Conservation (phyloP, 192 early-diverging fungal species). For the Coemansia nantahalensis region DNA sequence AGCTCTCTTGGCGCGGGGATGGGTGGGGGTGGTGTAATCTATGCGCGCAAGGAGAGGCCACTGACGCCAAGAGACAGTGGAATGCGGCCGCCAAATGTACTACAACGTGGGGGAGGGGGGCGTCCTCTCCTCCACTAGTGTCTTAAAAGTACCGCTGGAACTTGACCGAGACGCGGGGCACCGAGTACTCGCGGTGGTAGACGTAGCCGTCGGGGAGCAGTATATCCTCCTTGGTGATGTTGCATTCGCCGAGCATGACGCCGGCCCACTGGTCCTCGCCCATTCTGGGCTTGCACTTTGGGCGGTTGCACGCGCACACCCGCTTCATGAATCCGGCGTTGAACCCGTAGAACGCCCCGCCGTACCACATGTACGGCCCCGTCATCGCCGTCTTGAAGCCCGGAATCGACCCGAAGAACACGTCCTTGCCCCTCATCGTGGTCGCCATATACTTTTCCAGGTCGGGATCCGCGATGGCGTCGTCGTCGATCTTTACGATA, state of each 20-base stretch:
- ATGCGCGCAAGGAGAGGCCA: no score
- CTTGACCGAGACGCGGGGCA: no score
- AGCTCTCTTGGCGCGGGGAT: no score
- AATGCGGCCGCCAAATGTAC: no score
- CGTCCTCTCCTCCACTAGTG: no score
- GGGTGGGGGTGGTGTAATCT: no score
- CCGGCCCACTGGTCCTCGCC: constrained; percentile 4
- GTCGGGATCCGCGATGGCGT: neutral
- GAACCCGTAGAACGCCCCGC: neutral
- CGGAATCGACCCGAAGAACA: neutral
- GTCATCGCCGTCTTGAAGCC: neutral
- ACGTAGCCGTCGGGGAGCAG: neutral
- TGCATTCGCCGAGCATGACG: neutral
- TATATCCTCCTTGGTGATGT: neutral
- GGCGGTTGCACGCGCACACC: neutral
- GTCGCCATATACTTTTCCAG: no score
- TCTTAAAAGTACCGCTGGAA: no score
- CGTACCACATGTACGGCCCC: neutral
- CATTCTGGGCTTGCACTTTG: neutral
- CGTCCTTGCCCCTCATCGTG: neutral
- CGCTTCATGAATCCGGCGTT: neutral
- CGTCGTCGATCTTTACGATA: neutral
- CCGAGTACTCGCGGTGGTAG: no score
- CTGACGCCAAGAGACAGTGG: no score
- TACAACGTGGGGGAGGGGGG: no score